A percentile compares a stretch with the other conserved stretches of the same genome.
These are phyloP conservation scores for Cyclotella sp. DNA, from an alignment of 108 stramenopile species.

Conservation along the genomic window DNA sequence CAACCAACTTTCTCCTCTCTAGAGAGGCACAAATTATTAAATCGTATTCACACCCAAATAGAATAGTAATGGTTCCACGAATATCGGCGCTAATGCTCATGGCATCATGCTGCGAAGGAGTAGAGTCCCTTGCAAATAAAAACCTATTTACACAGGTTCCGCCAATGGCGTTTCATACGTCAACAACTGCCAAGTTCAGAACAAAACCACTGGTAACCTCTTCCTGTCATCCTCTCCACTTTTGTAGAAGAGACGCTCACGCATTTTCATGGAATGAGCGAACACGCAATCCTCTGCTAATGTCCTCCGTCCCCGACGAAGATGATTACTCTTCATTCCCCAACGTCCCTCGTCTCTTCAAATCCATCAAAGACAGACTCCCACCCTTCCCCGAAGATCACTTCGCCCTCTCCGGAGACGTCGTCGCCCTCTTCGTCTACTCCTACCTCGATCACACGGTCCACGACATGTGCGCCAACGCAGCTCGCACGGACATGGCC, in stretches of 20 bases:
- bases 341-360: constrained; percentile 9
- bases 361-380: constrained; percentile 23
- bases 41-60: too few relatives aligned
- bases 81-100: too few relatives aligned
- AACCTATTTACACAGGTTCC: background rate
- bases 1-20: too few relatives aligned
- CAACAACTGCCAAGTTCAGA: background rate
- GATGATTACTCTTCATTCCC: constrained; percentile 20
- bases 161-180: background rate
- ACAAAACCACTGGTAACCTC: background rate
- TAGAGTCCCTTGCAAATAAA: background rate
- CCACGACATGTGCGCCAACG: constrained; percentile 51
- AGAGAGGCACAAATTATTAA: too few relatives aligned
- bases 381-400: constrained; percentile 84
- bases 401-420: constrained; percentile 75
- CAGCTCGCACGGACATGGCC: constrained; percentile 12
- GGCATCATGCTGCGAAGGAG: background rate
- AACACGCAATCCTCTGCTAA: constrained; percentile 4
- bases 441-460: constrained; percentile 74
- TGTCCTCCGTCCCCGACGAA: constrained; percentile 47
- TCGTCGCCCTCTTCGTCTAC: constrained; percentile 76
- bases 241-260: background rate
- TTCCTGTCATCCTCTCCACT: background rate
- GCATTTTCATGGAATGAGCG: background rate
- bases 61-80: too few relatives aligned